These are phyloP conservation scores for Penicillium sp. DNA, from an alignment of 2,329 filamentous ascomycete species.

Conservation along the genomic window DNA sequence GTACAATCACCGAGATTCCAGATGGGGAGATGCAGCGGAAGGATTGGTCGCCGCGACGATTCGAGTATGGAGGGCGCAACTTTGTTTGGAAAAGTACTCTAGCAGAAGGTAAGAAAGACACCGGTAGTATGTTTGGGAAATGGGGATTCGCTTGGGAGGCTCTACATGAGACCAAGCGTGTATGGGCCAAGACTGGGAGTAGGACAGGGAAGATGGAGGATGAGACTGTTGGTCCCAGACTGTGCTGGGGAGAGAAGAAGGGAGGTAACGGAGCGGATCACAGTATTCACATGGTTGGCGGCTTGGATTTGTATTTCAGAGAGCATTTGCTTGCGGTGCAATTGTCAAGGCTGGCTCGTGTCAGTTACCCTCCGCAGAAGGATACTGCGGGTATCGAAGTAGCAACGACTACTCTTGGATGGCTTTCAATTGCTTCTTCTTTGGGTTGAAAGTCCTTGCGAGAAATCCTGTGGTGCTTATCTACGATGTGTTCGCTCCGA, in stretches of 20 bases:
- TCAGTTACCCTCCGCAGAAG: constrained; percentile 16
- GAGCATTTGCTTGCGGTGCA: constrained; percentile 21
- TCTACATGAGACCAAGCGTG: constrained; percentile 19
- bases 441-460: neutral
- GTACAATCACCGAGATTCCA: constrained; percentile 13
- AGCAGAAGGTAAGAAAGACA: constrained; percentile 7
- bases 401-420: constrained; percentile 1
- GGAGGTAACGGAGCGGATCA: constrained; percentile 12
- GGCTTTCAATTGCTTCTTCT: neutral
- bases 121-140: constrained; percentile 12
- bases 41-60: constrained; percentile 19
- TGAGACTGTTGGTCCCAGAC: constrained; percentile 14
- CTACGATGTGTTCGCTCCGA: neutral
- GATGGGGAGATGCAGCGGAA: constrained; percentile 13
- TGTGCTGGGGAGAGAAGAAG: constrained; percentile 20
- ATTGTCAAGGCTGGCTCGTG: constrained; percentile 13
- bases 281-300: constrained; percentile 15
- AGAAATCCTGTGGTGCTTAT: neutral
- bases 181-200: constrained; percentile 18
- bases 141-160: constrained; percentile 16
- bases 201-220: constrained; percentile 17
- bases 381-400: constrained; percentile 13
- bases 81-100: constrained; percentile 18
- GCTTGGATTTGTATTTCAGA: constrained; percentile 17
- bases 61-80: constrained; percentile 18